Evolutionary conservation across 2,329 filamentous ascomycete genomes (phyloP).

Genomic region (Neurospora sp.): DNA sequence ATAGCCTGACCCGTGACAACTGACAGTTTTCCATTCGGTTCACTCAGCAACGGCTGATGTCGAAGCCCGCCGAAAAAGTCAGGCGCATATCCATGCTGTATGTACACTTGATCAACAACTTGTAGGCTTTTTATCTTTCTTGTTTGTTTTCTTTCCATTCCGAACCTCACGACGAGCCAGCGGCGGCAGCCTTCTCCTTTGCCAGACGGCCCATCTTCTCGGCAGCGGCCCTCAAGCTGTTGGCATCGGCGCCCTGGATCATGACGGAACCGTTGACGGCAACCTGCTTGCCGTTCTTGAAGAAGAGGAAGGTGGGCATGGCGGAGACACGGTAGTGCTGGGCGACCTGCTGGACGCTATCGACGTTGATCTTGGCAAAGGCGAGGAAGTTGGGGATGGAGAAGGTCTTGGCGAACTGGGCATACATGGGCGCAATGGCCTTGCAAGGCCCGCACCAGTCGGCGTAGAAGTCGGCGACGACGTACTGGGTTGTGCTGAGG

Average conservation of each 20-base stretch:
- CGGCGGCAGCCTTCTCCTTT: conserved; percentile 22
- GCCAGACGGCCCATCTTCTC: conserved; percentile 28
- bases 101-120: not conserved
- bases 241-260: conserved; percentile 28
- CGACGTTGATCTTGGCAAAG: conserved; percentile 52
- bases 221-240: conserved; percentile 22
- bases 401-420: conserved; percentile 33
- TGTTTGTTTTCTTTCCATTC: not conserved
- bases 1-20: not conserved
- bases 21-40: not conserved
- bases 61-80: not conserved
- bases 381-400: conserved; percentile 31
- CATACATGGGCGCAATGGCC: conserved; percentile 45
- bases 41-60: not conserved
- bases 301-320: conserved; percentile 52
- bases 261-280: conserved; percentile 27
- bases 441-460: conserved; percentile 54
- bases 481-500: conserved; percentile 36
- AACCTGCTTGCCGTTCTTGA: conserved; percentile 41
- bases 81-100: not conserved
- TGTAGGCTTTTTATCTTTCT: not conserved
- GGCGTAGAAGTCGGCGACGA: conserved; percentile 48
- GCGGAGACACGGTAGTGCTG: conserved; percentile 39
- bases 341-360: conserved; percentile 40
- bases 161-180: conserved; percentile 2